Evolutionary conservation across 495 filamentous ascomycete genomes (phyloP), one percentile per base, ranked within the genome.

Genomic region (Chlorociboria aeruginascens): DNA sequence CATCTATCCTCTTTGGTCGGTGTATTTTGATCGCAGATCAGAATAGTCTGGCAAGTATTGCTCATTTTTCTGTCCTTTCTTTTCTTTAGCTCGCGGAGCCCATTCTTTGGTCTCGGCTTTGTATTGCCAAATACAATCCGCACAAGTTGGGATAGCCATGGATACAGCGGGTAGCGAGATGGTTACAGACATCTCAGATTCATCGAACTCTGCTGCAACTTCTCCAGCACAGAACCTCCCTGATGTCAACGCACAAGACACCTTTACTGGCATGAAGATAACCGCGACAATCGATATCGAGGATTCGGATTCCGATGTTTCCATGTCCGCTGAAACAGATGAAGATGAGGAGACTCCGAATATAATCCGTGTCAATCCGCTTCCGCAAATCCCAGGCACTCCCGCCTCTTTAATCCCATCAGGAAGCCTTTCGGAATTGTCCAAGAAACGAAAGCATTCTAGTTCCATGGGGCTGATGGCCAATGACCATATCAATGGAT

Each of bases 391-490:
- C 7, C 43, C 25, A 31, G 14, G 16, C 13, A 34, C 9, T 16
- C 13, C 40, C 7, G 20, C 42, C 25, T 1, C 8, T 45, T 13
- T 34, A 17, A 31, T 20, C 17, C 3, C 46, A 35, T 29, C 38
- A 2, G 31, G 11, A 31, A 25, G 20, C 20, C 20, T 4, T 25
- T 25, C 20, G 1, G 52, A 47, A 9, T n/a, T 2, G n/a, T 62
- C 58, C 13, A 66, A 49, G 42, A 74, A 72, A 54, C 64, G 69
- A 37, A 71, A 69, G 43, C 54, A 60, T 17, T 48, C 43, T 29
- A 48, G 40, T 31, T 25, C 47, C 7, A 28, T 43, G 43, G 52
- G 52, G 42, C 33, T 38, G 14, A 20, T 32, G 12, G 43, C 36
- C 31, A 54, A 46, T 47, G 20, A 51, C 38, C 43, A 50, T 43